Base-by-base conservation (phyloP, 2,329 filamentous ascomycete genomes). In the Hypoxylon rubiginosum region DNA sequence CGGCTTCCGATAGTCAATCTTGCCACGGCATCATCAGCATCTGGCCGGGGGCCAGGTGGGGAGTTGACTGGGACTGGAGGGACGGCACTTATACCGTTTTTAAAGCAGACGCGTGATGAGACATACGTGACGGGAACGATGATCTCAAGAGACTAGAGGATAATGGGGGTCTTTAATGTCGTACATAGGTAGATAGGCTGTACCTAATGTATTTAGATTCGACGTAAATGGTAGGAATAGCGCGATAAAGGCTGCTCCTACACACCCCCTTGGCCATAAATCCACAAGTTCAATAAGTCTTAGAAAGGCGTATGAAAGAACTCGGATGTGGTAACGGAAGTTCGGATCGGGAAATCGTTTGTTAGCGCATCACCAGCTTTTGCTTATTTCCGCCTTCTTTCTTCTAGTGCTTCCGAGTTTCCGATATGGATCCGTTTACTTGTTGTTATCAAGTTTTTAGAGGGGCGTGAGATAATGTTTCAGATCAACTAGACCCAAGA, bases 81-180 rank as follows among this genome's bases (percentile, higher is more conserved):
- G 0, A 97, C 95, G 0, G 89, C 91, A 0, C 79, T 98, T 56
- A 91, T 97, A 62, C 93, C 94, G 0, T 98, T 98, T 78, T 79
- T 98, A 68, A 97, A 93, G 79, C 92, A 97, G 79, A 91, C 92
- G 3, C 84, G 95, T 17, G 93, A 97, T 75, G 94, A 97, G 82
- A 97, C 94, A 9, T 76, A 67, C 32, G n/a, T 54, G 17, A 39
- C 64, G 17, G 67, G 67, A 19, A 41, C 50, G 39, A 8, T n/a
- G 8, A 30, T 9, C 0, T 46, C 28, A 11, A 43, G 19, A 2
- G 43, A 15, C n/a, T 56, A 30, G 28, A 24, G 45, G 48, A 24
- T 24, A 28, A 49, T 49, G 11, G 36, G n/a, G 2, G 21, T 24
- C 21, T 24, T 41, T 6, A 3, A 6, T 32, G 30, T 13, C 13